Conservation (phyloP, 1,139 yeast genomes). For the Zygoascus meyerae region DNA sequence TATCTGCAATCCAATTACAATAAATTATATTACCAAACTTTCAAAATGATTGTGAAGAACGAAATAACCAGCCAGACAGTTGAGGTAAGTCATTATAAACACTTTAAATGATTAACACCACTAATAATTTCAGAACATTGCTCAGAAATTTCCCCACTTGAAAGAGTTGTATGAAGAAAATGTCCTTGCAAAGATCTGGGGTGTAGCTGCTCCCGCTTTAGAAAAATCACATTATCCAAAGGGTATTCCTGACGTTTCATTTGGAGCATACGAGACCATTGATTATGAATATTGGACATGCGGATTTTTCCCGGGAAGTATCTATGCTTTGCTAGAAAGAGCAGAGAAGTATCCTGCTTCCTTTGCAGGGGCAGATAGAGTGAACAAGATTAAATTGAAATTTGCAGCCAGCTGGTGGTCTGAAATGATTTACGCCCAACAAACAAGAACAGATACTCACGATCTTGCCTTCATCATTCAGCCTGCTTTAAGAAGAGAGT, state of each 20-base stretch:
- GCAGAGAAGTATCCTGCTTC: slow-evolving; percentile 8
- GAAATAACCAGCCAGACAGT: neutral
- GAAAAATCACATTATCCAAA: neutral
- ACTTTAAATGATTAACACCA: neutral
- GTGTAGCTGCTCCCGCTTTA: neutral
- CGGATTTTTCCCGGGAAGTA: slow-evolving; percentile 31
- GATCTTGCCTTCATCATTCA: slow-evolving; percentile 30
- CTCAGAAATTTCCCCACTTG: neutral
- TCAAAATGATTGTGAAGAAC: neutral
- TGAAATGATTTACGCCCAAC: slow-evolving; percentile 22
- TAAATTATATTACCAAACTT: too few relatives aligned
- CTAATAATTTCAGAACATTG: neutral
- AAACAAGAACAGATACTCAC: slow-evolving; percentile 28
- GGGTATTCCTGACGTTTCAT: slow-evolving; percentile 3
- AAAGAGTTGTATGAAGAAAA: slow-evolving; percentile 2
- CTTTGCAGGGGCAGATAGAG: slow-evolving; percentile 9
- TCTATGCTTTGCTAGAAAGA: slow-evolving; percentile 27
- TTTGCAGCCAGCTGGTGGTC: slow-evolving; percentile 28
- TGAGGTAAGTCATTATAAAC: neutral
- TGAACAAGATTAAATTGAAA: slow-evolving; percentile 21
- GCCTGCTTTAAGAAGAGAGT: slow-evolving; percentile 28
- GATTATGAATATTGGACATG: slow-evolving; percentile 26
- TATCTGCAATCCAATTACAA: too few relatives aligned
- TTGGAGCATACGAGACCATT: slow-evolving; percentile 7
- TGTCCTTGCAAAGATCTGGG: slow-evolving; percentile 5